Evolutionary conservation across 345 rosid species (phyloP), one percentile per base, ranked within the genome.

Genomic region (Barbarea vulgaris): DNA sequence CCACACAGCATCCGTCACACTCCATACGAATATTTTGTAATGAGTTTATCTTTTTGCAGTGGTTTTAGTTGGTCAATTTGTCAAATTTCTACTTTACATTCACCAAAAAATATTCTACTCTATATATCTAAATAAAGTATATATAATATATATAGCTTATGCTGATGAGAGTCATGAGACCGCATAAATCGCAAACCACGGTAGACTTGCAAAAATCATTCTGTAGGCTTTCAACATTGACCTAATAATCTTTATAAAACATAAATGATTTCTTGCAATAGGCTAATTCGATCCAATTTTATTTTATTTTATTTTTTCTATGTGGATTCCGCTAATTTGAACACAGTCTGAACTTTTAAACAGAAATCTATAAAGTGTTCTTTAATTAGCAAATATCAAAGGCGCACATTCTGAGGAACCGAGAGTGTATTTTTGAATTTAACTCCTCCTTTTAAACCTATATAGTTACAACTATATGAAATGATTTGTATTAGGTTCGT

Each of bases 1-100:
- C 50, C 19, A 46, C 19, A 46, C 21, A 33, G 5, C 25, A 37
- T 41, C 28, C 74, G 69, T 76, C 74, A 76, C 69, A 52, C 4
- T 61, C 74, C 79, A 69, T 52, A 47, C 31, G 47, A 59, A 19
- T 9, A 27, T n/a, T n/a, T n/a, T n/a, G n/a, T 13, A 64, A 27
- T 50, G 60, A 57, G 3, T 56, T 36, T 7, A 37, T 50, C 44
- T 50, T 75, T 44, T 36, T 67, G 27, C 24, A 75, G 55, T 59
- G 63, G 18, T 39, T 46, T 46, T 75, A 61, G 47, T 75, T 54
- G 74, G 61, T 60, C 51, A 15, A 60, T 19, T 58, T 67, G 54
- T 75, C 67, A 50, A 36, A 48, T 64, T 25, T 53, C 36, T 37
- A 36, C 17, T 53, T 8, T 24, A 53, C 11, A 56, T 22, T 54